Evolutionary conservation across 2,329 filamentous ascomycete genomes (phyloP), one percentile per base, ranked within the genome.

Genomic region (Fusarium equiseti): DNA sequence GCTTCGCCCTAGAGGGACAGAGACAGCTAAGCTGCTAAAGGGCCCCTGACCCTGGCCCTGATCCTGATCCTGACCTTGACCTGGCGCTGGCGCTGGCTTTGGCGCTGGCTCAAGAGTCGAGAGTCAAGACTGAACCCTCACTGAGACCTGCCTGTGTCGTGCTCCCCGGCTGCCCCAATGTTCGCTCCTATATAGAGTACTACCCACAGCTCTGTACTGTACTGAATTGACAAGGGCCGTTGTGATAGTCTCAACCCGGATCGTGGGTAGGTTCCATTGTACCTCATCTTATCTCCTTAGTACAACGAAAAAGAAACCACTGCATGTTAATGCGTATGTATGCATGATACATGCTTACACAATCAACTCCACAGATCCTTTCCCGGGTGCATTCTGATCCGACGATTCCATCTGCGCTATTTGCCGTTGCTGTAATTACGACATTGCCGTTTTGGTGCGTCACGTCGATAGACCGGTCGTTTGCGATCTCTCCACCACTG

Each of bases 281-380:
- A 74, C 52, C 64, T 73, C 67, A 70, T 73, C 70, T 61, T 50
- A 67, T 60, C 61, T 71, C 52, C 57, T 45, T 59, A 32, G 58
- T 52, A 43, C 50, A 35, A 57, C 45, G 27, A 62, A 70, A 51
- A 53, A 66, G 26, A 40, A 52, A 45, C 18, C 27, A 53, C 56
- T 50, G 31, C 44, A 24, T 32, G 20, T 43, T 16, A 11, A 44
- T 52, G 46, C 24, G 26, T 57, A 49, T 27, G 49, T 22, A 48
- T 46, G 26, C n/a, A 45, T 42, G 26, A 46, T n/a, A 24, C 38
- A 38, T 38, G 18, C 35, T 18, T 38, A 38, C 35, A n/a, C 35
- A 18, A 38, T n/a, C 35, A n/a, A 38, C 18, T 38, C 16, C 35
- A 40, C 49, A 27, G 22, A 40, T 52, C 18, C 32, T 40, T 40